phyloP scores from a whole-genome alignment of 371 early-diverging fungal species.

The Catenaria anguillulae region DNA sequence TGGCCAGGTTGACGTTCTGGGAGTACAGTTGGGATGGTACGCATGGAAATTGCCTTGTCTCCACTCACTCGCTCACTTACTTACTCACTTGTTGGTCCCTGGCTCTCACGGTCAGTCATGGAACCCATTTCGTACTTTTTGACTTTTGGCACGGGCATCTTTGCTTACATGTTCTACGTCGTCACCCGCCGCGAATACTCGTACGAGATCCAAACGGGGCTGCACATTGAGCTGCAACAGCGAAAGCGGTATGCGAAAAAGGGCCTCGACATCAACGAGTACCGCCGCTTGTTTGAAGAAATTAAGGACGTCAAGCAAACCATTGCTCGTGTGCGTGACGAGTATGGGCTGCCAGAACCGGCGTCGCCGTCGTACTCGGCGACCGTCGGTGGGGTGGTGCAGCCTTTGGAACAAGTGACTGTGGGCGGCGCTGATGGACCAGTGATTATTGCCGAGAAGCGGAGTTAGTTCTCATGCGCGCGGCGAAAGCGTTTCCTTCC shows the following conservation, averaged over 20 bases:
- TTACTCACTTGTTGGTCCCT: not conserved
- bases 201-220: conserved; percentile 6
- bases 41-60: not conserved
- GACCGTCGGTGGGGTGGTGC: too few relatives aligned
- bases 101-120: too few relatives aligned
- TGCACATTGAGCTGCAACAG: conserved; percentile 1
- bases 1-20: conserved; percentile 10
- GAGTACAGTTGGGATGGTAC: conserved; percentile 11
- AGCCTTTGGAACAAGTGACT: too few relatives aligned
- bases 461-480: too few relatives aligned
- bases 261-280: not conserved
- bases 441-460: too few relatives aligned
- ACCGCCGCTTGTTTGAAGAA: not conserved
- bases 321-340: not conserved
- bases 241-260: not conserved
- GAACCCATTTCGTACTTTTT: conserved; percentile 11
- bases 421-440: too few relatives aligned
- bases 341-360: not conserved
- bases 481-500: too few relatives aligned
- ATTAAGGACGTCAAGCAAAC: not conserved
- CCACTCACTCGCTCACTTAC: not conserved
- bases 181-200: conserved; percentile 9
- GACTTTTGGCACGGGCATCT: conserved; percentile 8
- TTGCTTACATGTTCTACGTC: conserved; percentile 8
- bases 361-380: too few relatives aligned